Evolutionary conservation across 495 filamentous ascomycete genomes (phyloP).

Genomic region (Penicillium paxilli): DNA sequence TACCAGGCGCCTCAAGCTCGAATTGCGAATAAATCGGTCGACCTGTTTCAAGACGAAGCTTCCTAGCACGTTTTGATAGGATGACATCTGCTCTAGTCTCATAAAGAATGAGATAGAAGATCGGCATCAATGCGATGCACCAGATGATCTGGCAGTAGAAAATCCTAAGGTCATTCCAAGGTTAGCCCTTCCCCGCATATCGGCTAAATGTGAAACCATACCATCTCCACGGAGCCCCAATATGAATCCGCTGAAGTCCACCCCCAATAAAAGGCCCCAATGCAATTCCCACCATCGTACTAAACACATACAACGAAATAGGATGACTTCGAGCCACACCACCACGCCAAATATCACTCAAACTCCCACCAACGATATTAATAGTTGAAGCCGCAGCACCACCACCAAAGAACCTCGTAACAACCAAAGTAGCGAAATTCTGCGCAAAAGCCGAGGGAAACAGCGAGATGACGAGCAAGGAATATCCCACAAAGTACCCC

Average conservation of each 20-base stretch:
- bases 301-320: slow-evolving; percentile 45
- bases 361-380: slow-evolving; percentile 48
- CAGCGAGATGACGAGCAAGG: slow-evolving; percentile 45
- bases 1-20: slow-evolving; percentile 28
- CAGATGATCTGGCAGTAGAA: slow-evolving; percentile 55
- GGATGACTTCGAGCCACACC: slow-evolving; percentile 40
- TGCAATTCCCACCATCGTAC: slow-evolving; percentile 44
- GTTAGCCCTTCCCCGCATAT: no score
- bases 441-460: slow-evolving; percentile 52
- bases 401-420: slow-evolving; percentile 51
- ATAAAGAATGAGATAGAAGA: slow-evolving; percentile 42
- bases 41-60: slow-evolving; percentile 62
- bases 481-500: slow-evolving; percentile 50
- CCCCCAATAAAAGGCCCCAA: slow-evolving; percentile 52
- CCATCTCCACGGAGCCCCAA: slow-evolving; percentile 46
- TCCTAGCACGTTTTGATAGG: slow-evolving; percentile 60
- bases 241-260: slow-evolving; percentile 37
- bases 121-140: slow-evolving; percentile 40
- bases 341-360: slow-evolving; percentile 44
- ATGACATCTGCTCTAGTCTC: slow-evolving; percentile 52
- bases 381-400: slow-evolving; percentile 47
- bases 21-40: slow-evolving; percentile 35
- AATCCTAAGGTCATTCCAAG: slow-evolving; percentile 28
- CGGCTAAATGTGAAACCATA: slow-evolving; percentile 8
- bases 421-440: slow-evolving; percentile 53